Evolutionary conservation across 2,329 filamentous ascomycete species (phyloP).

Genomic region (Phialemonium atrogriseum): DNA sequence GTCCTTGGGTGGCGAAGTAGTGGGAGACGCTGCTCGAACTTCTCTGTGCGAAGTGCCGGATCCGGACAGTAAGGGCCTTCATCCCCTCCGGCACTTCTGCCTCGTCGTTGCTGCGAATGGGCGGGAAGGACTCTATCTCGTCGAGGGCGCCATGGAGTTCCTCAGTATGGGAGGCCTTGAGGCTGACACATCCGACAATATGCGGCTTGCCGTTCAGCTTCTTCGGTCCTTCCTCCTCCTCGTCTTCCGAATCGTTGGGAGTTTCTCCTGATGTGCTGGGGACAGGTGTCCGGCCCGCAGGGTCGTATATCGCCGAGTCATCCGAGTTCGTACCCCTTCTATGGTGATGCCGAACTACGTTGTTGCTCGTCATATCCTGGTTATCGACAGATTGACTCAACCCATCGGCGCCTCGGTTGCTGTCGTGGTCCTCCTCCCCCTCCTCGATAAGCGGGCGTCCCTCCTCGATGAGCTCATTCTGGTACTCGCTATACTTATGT

Average conservation of each 20-base stretch:
- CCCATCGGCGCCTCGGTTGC: too few relatives aligned
- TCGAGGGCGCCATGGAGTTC: conserved; percentile 34
- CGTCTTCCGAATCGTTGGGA: conserved; percentile 39
- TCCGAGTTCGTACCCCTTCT: conserved; percentile 26
- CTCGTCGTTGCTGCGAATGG: conserved; percentile 36
- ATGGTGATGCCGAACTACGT: conserved; percentile 6
- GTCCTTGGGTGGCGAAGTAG: conserved; percentile 10
- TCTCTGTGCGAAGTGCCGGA: conserved; percentile 23
- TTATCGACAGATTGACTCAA: too few relatives aligned
- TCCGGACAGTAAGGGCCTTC: conserved; percentile 30
- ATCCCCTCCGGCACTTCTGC: conserved; percentile 30
- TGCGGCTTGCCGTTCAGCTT: conserved; percentile 7
- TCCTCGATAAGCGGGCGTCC: too few relatives aligned
- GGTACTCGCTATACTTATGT: conserved; percentile 60
- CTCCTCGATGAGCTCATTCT: conserved; percentile 43
- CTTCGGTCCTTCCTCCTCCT: conserved; percentile 23
- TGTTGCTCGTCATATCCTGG: too few relatives aligned
- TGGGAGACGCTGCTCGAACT: conserved; percentile 13
- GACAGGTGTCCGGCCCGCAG: conserved; percentile 48
- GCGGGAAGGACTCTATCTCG: conserved; percentile 56
- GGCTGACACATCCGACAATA: conserved; percentile 7
- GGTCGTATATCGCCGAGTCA: conserved; percentile 42
- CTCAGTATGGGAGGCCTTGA: conserved; percentile 12
- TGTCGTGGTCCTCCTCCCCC: too few relatives aligned
- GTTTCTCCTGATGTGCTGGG: conserved; percentile 41